Base-by-base conservation (phyloP, 23 red algal species). In the Gracilaria caudata region DNA sequence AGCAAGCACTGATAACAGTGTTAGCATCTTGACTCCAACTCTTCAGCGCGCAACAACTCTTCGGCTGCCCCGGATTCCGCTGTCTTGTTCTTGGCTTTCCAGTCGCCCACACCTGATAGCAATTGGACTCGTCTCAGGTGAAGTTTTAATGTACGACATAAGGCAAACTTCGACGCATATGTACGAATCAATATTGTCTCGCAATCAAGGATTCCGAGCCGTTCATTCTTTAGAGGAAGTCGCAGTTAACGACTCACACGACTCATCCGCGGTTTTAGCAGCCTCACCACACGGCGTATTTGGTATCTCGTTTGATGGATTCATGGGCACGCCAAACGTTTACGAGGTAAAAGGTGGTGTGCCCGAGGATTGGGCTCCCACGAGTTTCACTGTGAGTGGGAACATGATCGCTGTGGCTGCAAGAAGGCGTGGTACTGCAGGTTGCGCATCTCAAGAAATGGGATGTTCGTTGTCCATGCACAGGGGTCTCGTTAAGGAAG, bases 211-310 rank as follows among this genome's bases (percentile, higher is more conserved):
- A 84, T 41, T n/a, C 2, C 49, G 80, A 54, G 60, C 46, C 65
- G 80, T 84, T 47, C 80, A 84, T 51, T 84, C 80, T 10, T 45
- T 84, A 36, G 39, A 30, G 41, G 80, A 84, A 49, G 32, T 80
- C 20, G 7, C 60, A 41, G 2, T 58, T 24, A 23, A 33, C 11
- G 32, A 51, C 24, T 26, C 59, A 20, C 45, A 29, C 4, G 20
- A 25, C 20, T 44, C 45, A 4, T 49, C 45, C 54, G 20, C 45
- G 1, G 60, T 84, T 12, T 12, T 84, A 17, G 38, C 59, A 39
- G 80, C 59, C 13, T 51, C 80, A 29, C 80, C 80, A 11, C 39
- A 21, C 3, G 80, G 80, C 0, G 39, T 84, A 21, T 84, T 47
- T 70, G 80, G 59, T 4, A 36, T 72, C 23, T 25, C 32, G 5